These are phyloP conservation scores for Celoporthe dispersa DNA, from an alignment of 2,329 filamentous ascomycete species.

Conservation along the genomic window DNA sequence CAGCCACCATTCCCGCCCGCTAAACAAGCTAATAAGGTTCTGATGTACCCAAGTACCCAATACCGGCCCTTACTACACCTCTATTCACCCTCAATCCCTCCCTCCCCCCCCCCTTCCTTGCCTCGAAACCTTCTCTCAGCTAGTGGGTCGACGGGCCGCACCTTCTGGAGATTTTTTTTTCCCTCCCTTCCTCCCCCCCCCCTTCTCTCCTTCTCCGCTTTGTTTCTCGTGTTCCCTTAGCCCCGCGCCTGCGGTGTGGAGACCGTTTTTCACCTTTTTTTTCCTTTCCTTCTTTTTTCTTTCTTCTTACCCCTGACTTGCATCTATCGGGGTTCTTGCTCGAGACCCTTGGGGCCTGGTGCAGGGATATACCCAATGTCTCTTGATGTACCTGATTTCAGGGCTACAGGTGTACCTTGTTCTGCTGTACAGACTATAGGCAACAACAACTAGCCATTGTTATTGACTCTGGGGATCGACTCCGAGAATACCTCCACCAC, in stretches of 20 bases:
- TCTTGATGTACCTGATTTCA: not conserved
- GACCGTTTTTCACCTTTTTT: not conserved
- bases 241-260: not conserved
- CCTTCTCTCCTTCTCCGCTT: not conserved
- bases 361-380: not conserved
- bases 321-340: slow-evolving; percentile 2
- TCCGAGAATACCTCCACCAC: not conserved
- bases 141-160: slow-evolving; percentile 12
- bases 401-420: not conserved
- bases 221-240: slow-evolving; percentile 10
- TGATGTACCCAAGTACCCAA: not conserved
- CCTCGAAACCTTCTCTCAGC: not conserved
- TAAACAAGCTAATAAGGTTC: slow-evolving; percentile 1
- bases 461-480: no score
- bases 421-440: no score
- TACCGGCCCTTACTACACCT: no score
- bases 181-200: no score
- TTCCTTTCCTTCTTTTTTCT: no score
- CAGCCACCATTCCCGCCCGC: not conserved
- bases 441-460: no score
- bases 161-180: slow-evolving; percentile 1
- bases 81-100: not conserved
- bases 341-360: not conserved
- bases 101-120: not conserved
- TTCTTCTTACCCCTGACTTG: slow-evolving; percentile 14